Evolutionary conservation across 2,329 filamentous ascomycete genomes (phyloP), one percentile per base, ranked within the genome.

Genomic region (Colletotrichum abscissum): DNA sequence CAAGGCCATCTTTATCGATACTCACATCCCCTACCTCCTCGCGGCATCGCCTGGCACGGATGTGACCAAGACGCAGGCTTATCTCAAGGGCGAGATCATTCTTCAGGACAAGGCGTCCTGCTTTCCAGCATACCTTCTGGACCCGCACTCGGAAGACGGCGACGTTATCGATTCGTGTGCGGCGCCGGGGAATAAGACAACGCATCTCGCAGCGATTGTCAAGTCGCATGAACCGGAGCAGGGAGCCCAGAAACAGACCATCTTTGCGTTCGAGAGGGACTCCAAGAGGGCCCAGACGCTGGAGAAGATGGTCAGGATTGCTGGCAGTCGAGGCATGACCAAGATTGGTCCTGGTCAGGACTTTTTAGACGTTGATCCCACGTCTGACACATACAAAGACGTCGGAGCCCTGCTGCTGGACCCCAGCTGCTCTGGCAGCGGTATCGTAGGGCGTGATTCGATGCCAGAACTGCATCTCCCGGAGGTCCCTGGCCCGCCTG

Each of bases 101-200:
- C 86, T 98, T 28, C 97, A 99, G 81, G 97, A 98, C 79, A 98
- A 98, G 82, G 96, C 97, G 0, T 98, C 95, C 0, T 99, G 97
- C 80, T 98, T 99, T 79, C 97, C 97, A 0, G 97, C 96, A 0
- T 97, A 97, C 80, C 86, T 99, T 3, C 86, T 99, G 0, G 88
- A 97, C 64, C 91, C 93, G 0, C 84, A 84, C 0, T 84, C 90
- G 9, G 86, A 89, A 70, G 90, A 92, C 75, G 94, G 94, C 28
- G 91, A 97, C 78, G 86, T 97, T 9, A 90, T 98, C n/a, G 97
- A 99, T 82, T 94, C 94, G 0, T 98, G 96, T 80, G 94, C 97
- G 0, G 97, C 97, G 0, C 97, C 97, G 1, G 97, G 97, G 6
- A 99, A 99, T 82, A 99, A 99, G 84, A 98, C 97, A 1, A 98